phyloP scores from a whole-genome alignment of 192 early-diverging fungal species.

The Backusella liffmaniae region DNA sequence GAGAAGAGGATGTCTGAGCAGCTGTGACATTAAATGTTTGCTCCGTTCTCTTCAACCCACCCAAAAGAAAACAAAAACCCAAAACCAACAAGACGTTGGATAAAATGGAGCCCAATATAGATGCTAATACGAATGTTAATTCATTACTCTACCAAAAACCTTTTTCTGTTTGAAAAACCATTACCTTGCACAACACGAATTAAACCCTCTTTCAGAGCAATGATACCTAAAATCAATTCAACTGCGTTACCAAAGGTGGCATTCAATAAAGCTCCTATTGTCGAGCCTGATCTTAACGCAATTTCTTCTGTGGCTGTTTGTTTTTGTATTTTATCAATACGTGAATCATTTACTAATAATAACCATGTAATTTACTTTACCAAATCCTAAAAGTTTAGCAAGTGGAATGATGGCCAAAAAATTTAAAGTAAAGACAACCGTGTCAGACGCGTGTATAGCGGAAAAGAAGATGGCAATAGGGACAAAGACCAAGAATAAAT shows the following conservation, averaged over 20 bases:
- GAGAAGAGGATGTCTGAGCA: conserved; percentile 71
- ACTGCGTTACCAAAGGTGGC: conserved; percentile 72
- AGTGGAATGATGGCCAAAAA: conserved; percentile 90
- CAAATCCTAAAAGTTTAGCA: conserved; percentile 62
- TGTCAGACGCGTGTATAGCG: conserved; percentile 54
- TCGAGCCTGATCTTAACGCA: conserved; percentile 40
- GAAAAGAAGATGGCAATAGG: conserved; percentile 76
- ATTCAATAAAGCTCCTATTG: conserved; percentile 34
- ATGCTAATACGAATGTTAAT: conserved; percentile 36
- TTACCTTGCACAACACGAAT: conserved; percentile 64
- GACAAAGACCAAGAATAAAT: conserved; percentile 71
- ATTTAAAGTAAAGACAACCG: conserved; percentile 77
- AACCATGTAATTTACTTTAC: conserved; percentile 10
- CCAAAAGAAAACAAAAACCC: conserved; percentile 84
- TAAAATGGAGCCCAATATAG: conserved; percentile 87
- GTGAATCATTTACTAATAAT: too few species aligned
- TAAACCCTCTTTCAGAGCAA: conserved; percentile 61
- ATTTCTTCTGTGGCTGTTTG: conserved; percentile 73
- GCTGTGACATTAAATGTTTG: conserved; percentile 69
- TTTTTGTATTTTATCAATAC: not conserved
- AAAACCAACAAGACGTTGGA: conserved; percentile 89
- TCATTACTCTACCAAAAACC: not conserved
- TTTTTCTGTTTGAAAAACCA: not conserved
- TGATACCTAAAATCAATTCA: conserved; percentile 74
- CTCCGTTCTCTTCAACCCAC: conserved; percentile 66